A percentile compares a stretch with the other conserved stretches of the same genome.
Conservation (phyloP, 2,329 filamentous ascomycete species). For the Elsinoe necatrix region DNA sequence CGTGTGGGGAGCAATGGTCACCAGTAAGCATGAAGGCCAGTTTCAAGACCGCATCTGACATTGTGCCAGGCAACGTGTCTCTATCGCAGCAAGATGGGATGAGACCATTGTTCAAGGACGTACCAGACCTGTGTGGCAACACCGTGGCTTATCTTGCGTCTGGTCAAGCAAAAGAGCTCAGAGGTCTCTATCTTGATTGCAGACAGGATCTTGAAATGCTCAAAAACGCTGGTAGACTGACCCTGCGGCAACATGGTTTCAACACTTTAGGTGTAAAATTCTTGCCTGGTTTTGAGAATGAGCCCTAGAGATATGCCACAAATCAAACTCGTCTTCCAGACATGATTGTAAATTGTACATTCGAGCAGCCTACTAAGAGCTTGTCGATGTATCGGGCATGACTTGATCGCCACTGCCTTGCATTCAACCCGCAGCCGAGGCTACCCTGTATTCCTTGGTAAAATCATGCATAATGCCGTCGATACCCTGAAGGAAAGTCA, state of each 20-base stretch:
- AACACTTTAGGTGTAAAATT: not conserved
- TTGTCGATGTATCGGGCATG: no score
- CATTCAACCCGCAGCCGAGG: no score
- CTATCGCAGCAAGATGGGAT: not conserved
- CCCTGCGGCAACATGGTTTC: not conserved
- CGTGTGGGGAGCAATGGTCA: not conserved
- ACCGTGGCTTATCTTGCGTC: not conserved
- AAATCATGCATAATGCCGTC: constrained; percentile 5
- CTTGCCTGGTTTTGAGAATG: not conserved
- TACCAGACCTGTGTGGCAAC: not conserved
- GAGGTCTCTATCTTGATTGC: not conserved
- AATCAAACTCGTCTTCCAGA: no score
- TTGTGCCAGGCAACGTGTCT: not conserved
- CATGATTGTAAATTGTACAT: no score
- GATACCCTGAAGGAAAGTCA: not conserved
- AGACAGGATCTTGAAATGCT: not conserved
- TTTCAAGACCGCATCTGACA: not conserved
- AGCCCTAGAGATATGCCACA: not conserved
- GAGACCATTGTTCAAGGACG: not conserved
- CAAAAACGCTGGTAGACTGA: not conserved
- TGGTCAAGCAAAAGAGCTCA: not conserved
- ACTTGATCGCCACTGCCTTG: no score
- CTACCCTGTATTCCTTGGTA: constrained; percentile 3
- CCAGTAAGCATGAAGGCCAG: not conserved
- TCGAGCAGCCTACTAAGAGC: no score